Evolutionary conservation across 2,329 filamentous ascomycete species (phyloP), one percentile per base, ranked within the genome.

Genomic region (Ophiostoma himal-ulmi): DNA sequence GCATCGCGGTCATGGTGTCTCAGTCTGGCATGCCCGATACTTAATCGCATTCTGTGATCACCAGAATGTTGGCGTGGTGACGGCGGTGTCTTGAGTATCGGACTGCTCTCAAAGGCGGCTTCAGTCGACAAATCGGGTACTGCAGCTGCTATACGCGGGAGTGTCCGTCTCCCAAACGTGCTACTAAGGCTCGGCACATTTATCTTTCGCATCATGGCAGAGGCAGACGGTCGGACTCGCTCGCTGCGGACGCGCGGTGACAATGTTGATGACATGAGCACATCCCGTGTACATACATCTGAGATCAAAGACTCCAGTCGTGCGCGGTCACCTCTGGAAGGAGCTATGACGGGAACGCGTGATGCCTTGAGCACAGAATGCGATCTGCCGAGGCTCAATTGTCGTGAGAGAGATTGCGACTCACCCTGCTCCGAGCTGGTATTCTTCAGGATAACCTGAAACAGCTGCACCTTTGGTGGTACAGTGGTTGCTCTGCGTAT

Each of bases 361-460:
- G 86, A 83, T 73, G 85, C 90, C 0, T 88, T 88, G n/a, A 91
- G 82, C 60, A 94, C 82, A 11, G 93, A 94, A 75, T 93, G 92
- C 0, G 92, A 95, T 57, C 93, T 20, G 82, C 78, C 5, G 4
- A 57, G 75, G 76, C 20, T 85, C 79, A 7, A 81, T 77, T 62
- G 7, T 6, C 20, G 89, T 86, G 75, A 44, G 3, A 60, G 68
- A n/a, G 36, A 37, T 8, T 62, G 48, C 5, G 52, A 14, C 2
- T 44, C 54, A 11, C 22, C 52, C 52, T 88, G 89, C 66, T 87
- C 82, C 2, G 87, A 85, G 75, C 89, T 89, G 0, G 94, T 97
- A 76, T 96, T 96, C 77, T 92, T 94, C 76, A 97, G 87, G 67
- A 96, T 90, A 68, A 97, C 88, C 76, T 95, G 91, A 73, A 86